Conservation (phyloP, 1,139 yeast species). For the Zygosaccharomyces pseudobailii region DNA sequence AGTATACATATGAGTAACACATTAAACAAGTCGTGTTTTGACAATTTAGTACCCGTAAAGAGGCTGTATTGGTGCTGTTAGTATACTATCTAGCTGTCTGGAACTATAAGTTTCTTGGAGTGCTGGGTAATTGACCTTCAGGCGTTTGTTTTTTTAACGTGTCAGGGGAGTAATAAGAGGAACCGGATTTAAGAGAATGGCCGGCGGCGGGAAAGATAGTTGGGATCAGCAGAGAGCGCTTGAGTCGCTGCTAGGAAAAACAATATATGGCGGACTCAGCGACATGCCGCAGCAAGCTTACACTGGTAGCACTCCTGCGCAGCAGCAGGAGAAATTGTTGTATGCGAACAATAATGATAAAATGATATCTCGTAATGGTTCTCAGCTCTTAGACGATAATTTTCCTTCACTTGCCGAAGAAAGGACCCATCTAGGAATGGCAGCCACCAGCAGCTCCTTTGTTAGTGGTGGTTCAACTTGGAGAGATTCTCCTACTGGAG, state of each 20-base stretch:
- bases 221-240: constrained; percentile 4
- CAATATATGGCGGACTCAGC: not conserved
- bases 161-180: not conserved
- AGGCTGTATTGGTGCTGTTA: not conserved
- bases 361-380: not conserved
- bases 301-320: constrained; percentile 23
- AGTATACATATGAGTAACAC: not conserved
- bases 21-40: not conserved
- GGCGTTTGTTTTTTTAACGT: not conserved
- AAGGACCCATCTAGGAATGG: not conserved
- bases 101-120: not conserved
- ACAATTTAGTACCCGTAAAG: not conserved
- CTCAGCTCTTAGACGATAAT: not conserved
- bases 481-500: not conserved
- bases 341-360: constrained; percentile 12
- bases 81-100: not conserved
- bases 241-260: constrained; percentile 6
- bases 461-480: not conserved
- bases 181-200: not conserved
- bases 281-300: constrained; percentile 11
- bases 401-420: not conserved
- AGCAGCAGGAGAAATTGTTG: constrained; percentile 23
- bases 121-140: not conserved
- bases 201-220: not conserved
- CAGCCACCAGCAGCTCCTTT: not conserved